Evolutionary conservation across 352 stramenopile species (phyloP), one percentile per base, ranked within the genome.

Genomic region (Phytophthora chlamydospora): DNA sequence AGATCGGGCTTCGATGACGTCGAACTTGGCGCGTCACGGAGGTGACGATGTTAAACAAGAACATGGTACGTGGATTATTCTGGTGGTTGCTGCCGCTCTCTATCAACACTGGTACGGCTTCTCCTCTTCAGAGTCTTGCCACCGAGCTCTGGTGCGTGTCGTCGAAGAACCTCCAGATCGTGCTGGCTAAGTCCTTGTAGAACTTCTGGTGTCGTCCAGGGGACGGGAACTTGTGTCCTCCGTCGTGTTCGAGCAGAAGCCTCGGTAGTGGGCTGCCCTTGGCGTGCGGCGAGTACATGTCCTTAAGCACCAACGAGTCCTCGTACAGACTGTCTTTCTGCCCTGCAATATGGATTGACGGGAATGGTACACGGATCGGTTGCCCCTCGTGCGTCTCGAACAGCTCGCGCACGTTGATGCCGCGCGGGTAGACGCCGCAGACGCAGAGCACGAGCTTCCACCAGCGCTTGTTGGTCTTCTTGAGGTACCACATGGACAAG

Each of bases 151-250:
- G 61, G 11, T 48, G 51, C 8, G 59, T 77, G 36, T 77, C 51
- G 6, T 72, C 56, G 27, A 87, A 84, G 51, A 85, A 80, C 49
- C 76, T 54, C 58, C 68, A 71, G 42, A 87, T 82, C 47, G 64
- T 69, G 29, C 38, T 66, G 4, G 73, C 75, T 35, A 87, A 41
- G 27, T 78, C 27, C 3, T 57, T 54, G 50, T 88, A 88, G 9
- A 91, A 59, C 36, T 69, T 38, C 16, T 72, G 56, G 58, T 91
- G 63, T 43, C 73, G 70, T 9, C 58, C 76, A 1, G 75, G 71
- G 10, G 81, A 87, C 6, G 84, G 82, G 61, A 93, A 91, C 40
- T 89, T 89, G 66, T 93, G 84, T 38, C 78, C 71, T 36, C 64
- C 63, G 11, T 76, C 67, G 34, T 85, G 68, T 34, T 88, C 71